Conservation (phyloP, 352 stramenopile genomes). For the Aphanomyces astaci region DNA sequence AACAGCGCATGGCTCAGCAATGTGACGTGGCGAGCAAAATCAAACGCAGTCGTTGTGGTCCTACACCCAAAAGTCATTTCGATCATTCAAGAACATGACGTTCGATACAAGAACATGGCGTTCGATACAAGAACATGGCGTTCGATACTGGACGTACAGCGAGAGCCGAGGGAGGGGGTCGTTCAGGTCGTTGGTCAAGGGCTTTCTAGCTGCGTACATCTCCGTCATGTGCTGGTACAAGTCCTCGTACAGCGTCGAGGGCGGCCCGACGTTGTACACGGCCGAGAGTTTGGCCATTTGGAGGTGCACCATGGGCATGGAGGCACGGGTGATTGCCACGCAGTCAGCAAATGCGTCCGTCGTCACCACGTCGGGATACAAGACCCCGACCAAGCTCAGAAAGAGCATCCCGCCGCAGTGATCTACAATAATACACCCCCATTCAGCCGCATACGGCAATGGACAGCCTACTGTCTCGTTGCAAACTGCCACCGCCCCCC, state of each 20-base stretch:
- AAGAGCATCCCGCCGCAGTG: conserved; percentile 7
- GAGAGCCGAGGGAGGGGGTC: not conserved
- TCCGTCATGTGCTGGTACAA: conserved; percentile 19
- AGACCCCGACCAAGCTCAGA: not conserved
- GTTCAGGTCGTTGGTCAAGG: not conserved
- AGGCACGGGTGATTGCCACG: not conserved
- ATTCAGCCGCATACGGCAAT: not conserved
- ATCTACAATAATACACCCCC: not conserved
- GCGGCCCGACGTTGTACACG: not conserved
- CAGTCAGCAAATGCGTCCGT: not conserved
- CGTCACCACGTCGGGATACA: not conserved
- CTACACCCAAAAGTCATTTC: too few relatives aligned
- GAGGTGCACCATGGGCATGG: not conserved
- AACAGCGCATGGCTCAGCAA: conserved; percentile 75
- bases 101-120: not conserved
- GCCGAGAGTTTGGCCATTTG: not conserved
- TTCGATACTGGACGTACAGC: conserved; percentile 2
- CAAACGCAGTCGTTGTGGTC: conserved; percentile 39
- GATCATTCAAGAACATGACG: too few relatives aligned
- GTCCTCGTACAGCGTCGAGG: conserved; percentile 7
- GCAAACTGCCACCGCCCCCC: conserved; percentile 8
- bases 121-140: not conserved
- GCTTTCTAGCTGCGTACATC: conserved; percentile 14
- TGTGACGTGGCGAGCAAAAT: conserved; percentile 70
- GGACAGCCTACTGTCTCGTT: conserved; percentile 8